Evolutionary conservation across 2,329 filamentous ascomycete genomes (phyloP), one percentile per base, ranked within the genome.

Genomic region (Alternaria sp.): DNA sequence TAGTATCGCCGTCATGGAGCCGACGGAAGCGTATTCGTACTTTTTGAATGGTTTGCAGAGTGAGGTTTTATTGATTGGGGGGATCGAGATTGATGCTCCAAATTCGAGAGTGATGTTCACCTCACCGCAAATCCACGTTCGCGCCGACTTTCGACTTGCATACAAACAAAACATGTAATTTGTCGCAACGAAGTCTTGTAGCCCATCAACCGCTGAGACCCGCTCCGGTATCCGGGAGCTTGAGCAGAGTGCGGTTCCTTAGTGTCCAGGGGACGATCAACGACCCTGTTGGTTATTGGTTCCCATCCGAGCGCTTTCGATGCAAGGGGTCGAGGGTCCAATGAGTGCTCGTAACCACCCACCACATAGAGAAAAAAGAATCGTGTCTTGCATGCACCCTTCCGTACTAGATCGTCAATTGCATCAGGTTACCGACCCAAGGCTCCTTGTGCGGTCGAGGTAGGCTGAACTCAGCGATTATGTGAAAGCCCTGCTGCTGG

Each of bases 321-420:
- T 55, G 63, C 56, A 64, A 66, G 58, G 56, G 56, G 60, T 58
- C 18, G 46, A 49, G 37, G 47, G 28, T 49, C 59, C 59, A 59
- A 51, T 63, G 15, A 49, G 55, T 21, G 25, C 44, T 25, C 50
- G 43, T 49, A 60, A 54, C 61, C 25, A 33, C 51, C 43, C 46
- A 44, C 41, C 58, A 33, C 12, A 33, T 6, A 26, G 8, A 54
- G 14, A 15, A 18, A 28, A 33, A 60, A 60, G 55, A 58, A 68
- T 60, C 47, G 50, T 55, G 60, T 51, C 50, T 58, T 44, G 58
- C 58, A 67, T 63, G 50, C 26, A 28, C 4, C 30, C 30, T 33
- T 33, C 30, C 30, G 30, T 33, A 33, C 30, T 33, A 33, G 30
- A 33, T 33, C 30, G 30, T 33, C 30, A 33, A 33, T 33, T 33